Conservation (phyloP, 495 filamentous ascomycete genomes). For the Aspergillus sclerotioniger region DNA sequence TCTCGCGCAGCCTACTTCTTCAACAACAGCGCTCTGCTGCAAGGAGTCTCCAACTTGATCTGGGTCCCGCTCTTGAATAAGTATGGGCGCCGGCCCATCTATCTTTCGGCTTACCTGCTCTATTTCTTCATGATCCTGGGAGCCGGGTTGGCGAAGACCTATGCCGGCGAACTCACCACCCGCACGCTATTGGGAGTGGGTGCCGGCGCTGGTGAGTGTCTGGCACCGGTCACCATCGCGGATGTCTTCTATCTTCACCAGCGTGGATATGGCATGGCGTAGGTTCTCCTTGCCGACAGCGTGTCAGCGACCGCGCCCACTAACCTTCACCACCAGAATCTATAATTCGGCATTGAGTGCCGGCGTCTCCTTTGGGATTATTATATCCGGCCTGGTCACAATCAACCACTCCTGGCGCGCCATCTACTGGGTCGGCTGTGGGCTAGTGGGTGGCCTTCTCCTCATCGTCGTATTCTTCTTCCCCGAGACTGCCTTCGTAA, state of each 20-base stretch:
- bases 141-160: conserved; percentile 35
- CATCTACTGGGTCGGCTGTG: not conserved
- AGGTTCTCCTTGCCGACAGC: conserved; percentile 44
- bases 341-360: not conserved
- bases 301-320: conserved; percentile 39
- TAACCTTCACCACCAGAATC: conserved; percentile 35
- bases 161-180: conserved; percentile 40
- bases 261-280: conserved; percentile 45
- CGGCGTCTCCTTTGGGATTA: not conserved
- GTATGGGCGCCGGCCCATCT: conserved; percentile 53
- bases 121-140: conserved; percentile 46
- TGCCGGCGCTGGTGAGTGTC: conserved; percentile 49
- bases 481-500: not conserved
- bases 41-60: conserved; percentile 50
- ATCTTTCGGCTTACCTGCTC: conserved; percentile 26
- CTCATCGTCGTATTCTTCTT: not conserved
- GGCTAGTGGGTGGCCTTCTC: not conserved
- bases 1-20: conserved; percentile 12
- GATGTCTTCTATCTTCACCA: conserved; percentile 61
- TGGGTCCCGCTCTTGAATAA: conserved; percentile 56
- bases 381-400: not conserved
- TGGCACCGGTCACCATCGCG: conserved; percentile 50
- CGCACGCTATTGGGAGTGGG: conserved; percentile 47
- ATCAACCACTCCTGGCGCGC: not conserved
- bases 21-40: conserved; percentile 35